Evolutionary conservation across 257 asterid species (phyloP), one percentile per base, ranked within the genome.

Genomic region (Gynochthodes officinalis): DNA sequence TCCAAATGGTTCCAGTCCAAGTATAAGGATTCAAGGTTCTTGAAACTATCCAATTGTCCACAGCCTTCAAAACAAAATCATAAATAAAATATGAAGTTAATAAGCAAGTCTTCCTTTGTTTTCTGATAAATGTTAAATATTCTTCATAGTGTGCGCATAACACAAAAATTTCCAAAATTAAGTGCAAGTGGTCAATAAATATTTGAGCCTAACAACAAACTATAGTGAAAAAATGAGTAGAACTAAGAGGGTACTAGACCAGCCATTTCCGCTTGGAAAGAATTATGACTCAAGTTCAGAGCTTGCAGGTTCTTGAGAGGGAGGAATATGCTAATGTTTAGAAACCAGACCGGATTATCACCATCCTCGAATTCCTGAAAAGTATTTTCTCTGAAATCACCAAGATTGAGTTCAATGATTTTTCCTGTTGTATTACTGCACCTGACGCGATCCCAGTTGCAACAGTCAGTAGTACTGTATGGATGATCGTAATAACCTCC

Each of bases 331-430:
- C 30, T 53, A 23, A 53, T 21, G 9, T 53, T 53, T 4, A 53
- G 59, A 53, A 1, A 53, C 59, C 59, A 53, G 1, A 14, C 30
- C 28, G 3, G 58, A 21, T 49, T 2, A 49, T 1, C 15, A 49
- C 4, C 19, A 0, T 16, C 57, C 3, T 4, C 0, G 0, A 1
- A n/a, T n/a, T n/a, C n/a, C n/a, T n/a, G n/a, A n/a, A n/a, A n/a
- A n/a, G n/a, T 2, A 50, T 15, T 15, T 18, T 49, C 21, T 49
- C 23, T 16, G n/a, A 50, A 9, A 50, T 50, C 11, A 1, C 2
- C 7, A 18, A 50, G 57, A 7, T 50, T n/a, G 57, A 50, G 57
- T 50, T 50, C 27, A 50, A 50, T 25, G 7, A 53, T 53, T 7
- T 30, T 53, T 30, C 59, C 59, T 6, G 59, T 53, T 7, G 0